Evolutionary conservation across 441 rosid species (phyloP).

Genomic region (Erodium chrysanthum): DNA sequence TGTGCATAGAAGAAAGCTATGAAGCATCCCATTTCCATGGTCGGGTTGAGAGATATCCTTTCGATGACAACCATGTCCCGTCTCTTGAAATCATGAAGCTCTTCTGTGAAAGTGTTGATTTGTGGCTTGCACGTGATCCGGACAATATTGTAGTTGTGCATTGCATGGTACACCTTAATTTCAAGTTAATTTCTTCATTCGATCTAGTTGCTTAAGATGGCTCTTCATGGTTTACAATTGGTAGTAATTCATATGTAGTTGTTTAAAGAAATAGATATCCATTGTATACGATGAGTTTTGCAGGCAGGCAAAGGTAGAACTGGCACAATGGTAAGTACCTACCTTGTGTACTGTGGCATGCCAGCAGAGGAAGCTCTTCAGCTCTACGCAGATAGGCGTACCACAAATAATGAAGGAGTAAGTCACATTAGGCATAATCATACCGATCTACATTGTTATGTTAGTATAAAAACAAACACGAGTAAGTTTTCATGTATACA

Average conservation of each 20-base stretch:
- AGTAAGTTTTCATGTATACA: not conserved
- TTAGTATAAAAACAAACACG: no score
- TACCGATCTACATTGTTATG: not conserved
- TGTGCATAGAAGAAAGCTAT: slow-evolving; percentile 70
- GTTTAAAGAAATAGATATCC: no score
- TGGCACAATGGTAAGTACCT: slow-evolving; percentile 74
- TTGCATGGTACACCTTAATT: slow-evolving; percentile 55
- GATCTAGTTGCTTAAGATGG: no score
- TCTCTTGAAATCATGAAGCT: slow-evolving; percentile 53
- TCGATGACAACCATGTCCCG: slow-evolving; percentile 92
- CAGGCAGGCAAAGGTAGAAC: slow-evolving; percentile 97
- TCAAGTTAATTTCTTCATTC: no score
- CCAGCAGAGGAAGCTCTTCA: slow-evolving; percentile 70
- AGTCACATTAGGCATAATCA: slow-evolving; percentile 21
- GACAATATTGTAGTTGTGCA: slow-evolving; percentile 69
- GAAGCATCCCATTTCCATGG: slow-evolving; percentile 65
- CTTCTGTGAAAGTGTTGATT: slow-evolving; percentile 66
- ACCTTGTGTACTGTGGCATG: slow-evolving; percentile 76
- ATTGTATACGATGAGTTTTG: slow-evolving; percentile 13
- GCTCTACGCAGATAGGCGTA: slow-evolving; percentile 66
- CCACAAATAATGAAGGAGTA: slow-evolving; percentile 87
- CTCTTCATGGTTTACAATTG: no score
- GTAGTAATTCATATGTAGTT: no score
- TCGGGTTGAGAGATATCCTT: slow-evolving; percentile 67
- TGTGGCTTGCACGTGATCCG: slow-evolving; percentile 65